A percentile compares a stretch with the other conserved stretches of the same genome.
Evolutionary conservation across 2,329 filamentous ascomycete species (phyloP).

Genomic region (Cordyceps tenuipes): DNA sequence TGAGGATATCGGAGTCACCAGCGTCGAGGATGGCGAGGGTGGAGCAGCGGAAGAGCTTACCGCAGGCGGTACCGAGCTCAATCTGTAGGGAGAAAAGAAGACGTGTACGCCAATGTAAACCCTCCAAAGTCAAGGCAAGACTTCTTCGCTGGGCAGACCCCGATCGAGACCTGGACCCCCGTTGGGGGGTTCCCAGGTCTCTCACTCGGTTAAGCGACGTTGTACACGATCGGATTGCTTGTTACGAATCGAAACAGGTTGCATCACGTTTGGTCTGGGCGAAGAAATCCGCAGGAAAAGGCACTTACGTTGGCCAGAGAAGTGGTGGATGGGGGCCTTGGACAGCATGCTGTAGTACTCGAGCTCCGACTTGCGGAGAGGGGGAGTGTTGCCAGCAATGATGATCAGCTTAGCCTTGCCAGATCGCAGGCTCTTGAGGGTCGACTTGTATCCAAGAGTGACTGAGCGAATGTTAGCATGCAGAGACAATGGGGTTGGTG

Average conservation of each 20-base stretch:
- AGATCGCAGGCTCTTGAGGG: constrained; percentile 77
- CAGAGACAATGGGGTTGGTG: not conserved
- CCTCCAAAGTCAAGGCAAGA: constrained; percentile 79
- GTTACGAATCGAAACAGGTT: constrained; percentile 13
- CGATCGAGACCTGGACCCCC: constrained; percentile 22
- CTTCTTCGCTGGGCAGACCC: constrained; percentile 83
- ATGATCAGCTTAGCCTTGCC: constrained; percentile 99
- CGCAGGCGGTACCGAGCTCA: constrained; percentile 94
- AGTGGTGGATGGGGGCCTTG: constrained; percentile 96
- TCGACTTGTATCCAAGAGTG: constrained; percentile 35
- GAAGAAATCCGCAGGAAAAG: constrained; percentile 21
- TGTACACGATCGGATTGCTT: constrained; percentile 1
- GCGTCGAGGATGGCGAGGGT: constrained; percentile 96
- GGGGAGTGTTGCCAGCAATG: constrained; percentile 88
- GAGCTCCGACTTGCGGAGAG: constrained; percentile 94
- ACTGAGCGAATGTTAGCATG: constrained; percentile 21
- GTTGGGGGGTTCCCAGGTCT: not conserved
- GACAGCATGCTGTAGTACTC: constrained; percentile 91
- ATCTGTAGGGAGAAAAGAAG: constrained; percentile 53
- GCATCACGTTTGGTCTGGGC: constrained; percentile 11
- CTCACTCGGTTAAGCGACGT: constrained; percentile 10
- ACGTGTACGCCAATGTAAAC: constrained; percentile 55
- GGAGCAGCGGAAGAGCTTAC: constrained; percentile 97
- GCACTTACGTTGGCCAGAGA: constrained; percentile 91
- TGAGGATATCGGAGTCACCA: constrained; percentile 97